Evolutionary conservation across 495 filamentous ascomycete genomes (phyloP), one percentile per base, ranked within the genome.

Genomic region (Talaromyces thailandensis): DNA sequence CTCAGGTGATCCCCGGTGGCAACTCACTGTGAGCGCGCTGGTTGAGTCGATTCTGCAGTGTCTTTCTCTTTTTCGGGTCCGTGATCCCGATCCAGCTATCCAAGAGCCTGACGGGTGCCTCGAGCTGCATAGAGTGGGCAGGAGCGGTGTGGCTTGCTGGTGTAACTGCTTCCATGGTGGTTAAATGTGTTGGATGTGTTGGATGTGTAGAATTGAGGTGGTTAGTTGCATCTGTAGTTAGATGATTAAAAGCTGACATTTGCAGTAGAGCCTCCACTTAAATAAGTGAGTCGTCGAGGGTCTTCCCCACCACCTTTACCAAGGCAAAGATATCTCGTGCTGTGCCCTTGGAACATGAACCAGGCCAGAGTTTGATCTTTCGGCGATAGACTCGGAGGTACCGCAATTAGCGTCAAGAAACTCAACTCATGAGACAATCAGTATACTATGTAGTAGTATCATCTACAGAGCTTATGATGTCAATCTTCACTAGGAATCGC

Each of bases 11-110:
- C 4, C 5, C 4, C 18, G 3, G 18, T 40, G 16, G 14, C 18
- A 48, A 67, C 63, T 62, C 51, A 71, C 69, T 62, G 7, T 45
- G 50, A 16, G 62, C 61, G 32, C 69, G 64, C 40, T 71, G 69
- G 14, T 71, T 71, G n/a, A 71, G 48, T 4, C 69, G 67, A 62
- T 71, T 71, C 52, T 71, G 69, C 16, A 69, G n/a, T 51, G 51
- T 64, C 25, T 65, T 61, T 16, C 69, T 62, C 23, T 6, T n/a
- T 35, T 43, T 35, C 3, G 66, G 64, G 50, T 71, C 65, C 9
- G 65, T 56, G 11, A 67, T 43, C 14, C 69, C 69, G 0, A 64
- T 51, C 69, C 69, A 71, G 56, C 68, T 60, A 24, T 69, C 58
- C 51, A 43, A 14, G 23, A 57, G 5, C 28, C 11, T 32, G 23